Conservation (phyloP, 805 yeast species). For the Candida nemodendra region DNA sequence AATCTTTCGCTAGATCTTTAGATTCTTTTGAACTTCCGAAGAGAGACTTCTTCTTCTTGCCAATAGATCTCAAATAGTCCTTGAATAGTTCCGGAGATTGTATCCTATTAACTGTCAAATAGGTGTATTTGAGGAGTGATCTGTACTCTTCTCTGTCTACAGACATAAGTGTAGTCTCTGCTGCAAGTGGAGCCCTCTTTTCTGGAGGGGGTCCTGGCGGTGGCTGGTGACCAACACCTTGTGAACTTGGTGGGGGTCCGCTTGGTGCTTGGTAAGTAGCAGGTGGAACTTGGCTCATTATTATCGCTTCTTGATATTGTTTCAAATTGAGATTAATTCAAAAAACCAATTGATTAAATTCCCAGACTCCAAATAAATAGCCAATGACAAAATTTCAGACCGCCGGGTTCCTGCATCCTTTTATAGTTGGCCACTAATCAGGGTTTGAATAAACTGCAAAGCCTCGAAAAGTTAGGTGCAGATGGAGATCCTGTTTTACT, state of each 20-base stretch:
- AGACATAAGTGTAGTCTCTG: slow-evolving; percentile 7
- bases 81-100: slow-evolving; percentile 25
- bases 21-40: slow-evolving; percentile 23
- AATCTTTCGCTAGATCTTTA: slow-evolving; percentile 15
- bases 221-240: background rate
- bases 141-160: slow-evolving; percentile 15
- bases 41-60: slow-evolving; percentile 18
- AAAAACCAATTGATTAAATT: too few species aligned
- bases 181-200: background rate
- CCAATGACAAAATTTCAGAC: too few species aligned
- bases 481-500: background rate
- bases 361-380: too few species aligned
- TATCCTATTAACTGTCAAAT: slow-evolving; percentile 20
- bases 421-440: too few species aligned
- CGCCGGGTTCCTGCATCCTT: too few species aligned
- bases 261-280: slow-evolving; percentile 17
- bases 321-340: too few species aligned
- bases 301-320: too few species aligned
- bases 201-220: slow-evolving; percentile 3
- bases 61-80: slow-evolving; percentile 20
- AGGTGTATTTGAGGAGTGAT: slow-evolving; percentile 17
- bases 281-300: slow-evolving; percentile 6
- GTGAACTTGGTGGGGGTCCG: slow-evolving; percentile 18
- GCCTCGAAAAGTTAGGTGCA: background rate
- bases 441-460: background rate